A percentile compares a stretch with the other conserved stretches of the same genome.
Evolutionary conservation across 2,329 filamentous ascomycete species (phyloP).

Genomic region (Botrytis paeoniae): DNA sequence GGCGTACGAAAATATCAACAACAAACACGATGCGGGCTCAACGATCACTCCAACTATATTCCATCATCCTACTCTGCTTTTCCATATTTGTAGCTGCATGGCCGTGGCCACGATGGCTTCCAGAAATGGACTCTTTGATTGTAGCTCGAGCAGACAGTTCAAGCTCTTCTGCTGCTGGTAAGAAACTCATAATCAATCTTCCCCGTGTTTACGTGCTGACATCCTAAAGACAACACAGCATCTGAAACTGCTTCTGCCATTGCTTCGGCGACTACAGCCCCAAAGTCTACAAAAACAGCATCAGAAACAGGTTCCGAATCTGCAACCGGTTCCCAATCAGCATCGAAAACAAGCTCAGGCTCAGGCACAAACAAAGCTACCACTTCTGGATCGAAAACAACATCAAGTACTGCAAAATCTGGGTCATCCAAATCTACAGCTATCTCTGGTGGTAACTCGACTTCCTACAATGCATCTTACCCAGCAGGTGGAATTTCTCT

Average conservation of each 20-base stretch:
- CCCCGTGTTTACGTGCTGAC: neutral
- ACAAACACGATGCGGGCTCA: constrained; percentile 49
- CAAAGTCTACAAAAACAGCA: constrained; percentile 9
- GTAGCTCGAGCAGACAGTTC: constrained; percentile 45
- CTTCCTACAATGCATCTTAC: constrained; percentile 45
- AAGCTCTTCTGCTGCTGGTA: constrained; percentile 19
- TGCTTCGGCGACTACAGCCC: neutral
- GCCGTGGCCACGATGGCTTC: constrained; percentile 56
- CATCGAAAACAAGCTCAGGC: constrained; percentile 14
- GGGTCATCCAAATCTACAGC: neutral
- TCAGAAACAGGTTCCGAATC: constrained; percentile 2
- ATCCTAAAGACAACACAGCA: neutral
- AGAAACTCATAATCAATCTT: constrained; percentile 2
- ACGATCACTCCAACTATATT: constrained; percentile 45
- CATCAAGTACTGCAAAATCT: constrained; percentile 8
- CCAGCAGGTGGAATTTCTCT: constrained; percentile 53
- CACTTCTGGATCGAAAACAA: constrained; percentile 6
- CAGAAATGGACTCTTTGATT: constrained; percentile 51
- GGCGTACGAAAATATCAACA: constrained; percentile 27
- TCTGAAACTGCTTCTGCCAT: neutral
- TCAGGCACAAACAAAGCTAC: constrained; percentile 4
- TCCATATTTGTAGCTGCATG: constrained; percentile 45
- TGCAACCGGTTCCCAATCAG: neutral
- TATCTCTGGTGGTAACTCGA: constrained; percentile 21
- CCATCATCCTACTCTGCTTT: constrained; percentile 53